Base-by-base conservation (phyloP, 2,329 filamentous ascomycete genomes). In the Daldinia sp. region DNA sequence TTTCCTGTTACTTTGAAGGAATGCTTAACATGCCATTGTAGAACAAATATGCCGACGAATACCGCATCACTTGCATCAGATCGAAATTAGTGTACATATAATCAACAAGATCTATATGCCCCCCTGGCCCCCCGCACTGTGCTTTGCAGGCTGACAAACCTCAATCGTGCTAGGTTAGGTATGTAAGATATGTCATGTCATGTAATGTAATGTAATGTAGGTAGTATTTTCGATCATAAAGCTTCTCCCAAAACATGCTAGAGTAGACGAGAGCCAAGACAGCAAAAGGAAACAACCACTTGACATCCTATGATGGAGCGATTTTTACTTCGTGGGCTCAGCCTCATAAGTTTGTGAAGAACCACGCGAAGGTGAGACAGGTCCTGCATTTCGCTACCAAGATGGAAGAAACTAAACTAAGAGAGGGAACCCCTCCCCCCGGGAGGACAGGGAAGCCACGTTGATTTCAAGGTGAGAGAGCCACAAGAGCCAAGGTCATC, bases 281-380 rank as follows among this genome's bases (percentile, higher is more conserved):
- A 4, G 6, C 7, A 9, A 35, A 7, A 42, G 15, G 6, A 18
- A 18, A 18, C 15, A 42, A 18, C 18, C 26, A 41, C 12, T 55
- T 13, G 28, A 18, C 33, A 55, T 39, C 33, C 50, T 33, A 55
- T 41, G 33, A 18, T 56, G 53, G 37, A 56, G 53, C 20, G 23
- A 53, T n/a, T 33, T 37, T 2, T 37, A 5, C 30, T 28, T 39
- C 35, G 23, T 55, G 33, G 41, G 33, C 58, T 54, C 44, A 70
- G 61, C 67, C 64, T 67, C 68, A 46, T 60, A 56, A 39, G 42
- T 23, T 48, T 37, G 12, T 35, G 13, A 23, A 65, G 44, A 48
- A 37, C 53, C 53, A 70, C 68, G 64, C 58, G 61, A 57, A 56
- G n/a, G 23, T 60, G 68, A 70, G 65, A 70, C 64, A 67, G 41